phyloP scores from a whole-genome alignment of 2,329 filamentous ascomycete genomes.

The Neofusicoccum sp. region DNA sequence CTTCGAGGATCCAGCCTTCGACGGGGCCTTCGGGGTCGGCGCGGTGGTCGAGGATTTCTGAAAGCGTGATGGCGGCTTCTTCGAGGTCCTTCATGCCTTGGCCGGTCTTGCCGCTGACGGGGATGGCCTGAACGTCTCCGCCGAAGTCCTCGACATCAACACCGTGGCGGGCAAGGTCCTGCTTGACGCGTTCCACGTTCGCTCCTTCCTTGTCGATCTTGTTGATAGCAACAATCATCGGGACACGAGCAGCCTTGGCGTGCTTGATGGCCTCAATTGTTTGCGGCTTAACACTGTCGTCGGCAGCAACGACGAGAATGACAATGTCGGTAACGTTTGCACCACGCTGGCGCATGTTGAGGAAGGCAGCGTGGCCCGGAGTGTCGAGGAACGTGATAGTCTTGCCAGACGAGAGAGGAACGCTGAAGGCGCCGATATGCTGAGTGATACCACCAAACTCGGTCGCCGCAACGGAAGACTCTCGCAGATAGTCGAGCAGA shows the following conservation, averaged over 20 bases:
- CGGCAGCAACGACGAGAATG: slow-evolving; percentile 89
- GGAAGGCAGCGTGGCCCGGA: slow-evolving; percentile 90
- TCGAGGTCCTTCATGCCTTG: slow-evolving; percentile 88
- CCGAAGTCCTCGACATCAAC: slow-evolving; percentile 94
- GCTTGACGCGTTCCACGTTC: slow-evolving; percentile 78
- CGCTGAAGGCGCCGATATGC: slow-evolving; percentile 96
- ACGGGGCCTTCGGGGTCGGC: slow-evolving; percentile 73
- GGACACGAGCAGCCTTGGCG: slow-evolving; percentile 79
- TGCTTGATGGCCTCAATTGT: slow-evolving; percentile 96
- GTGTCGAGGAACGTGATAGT: slow-evolving; percentile 96
- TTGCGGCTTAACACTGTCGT: slow-evolving; percentile 96
- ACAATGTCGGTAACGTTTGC: slow-evolving; percentile 97
- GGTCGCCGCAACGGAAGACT: slow-evolving; percentile 84
- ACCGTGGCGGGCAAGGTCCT: slow-evolving; percentile 77
- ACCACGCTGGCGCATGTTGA: slow-evolving; percentile 92
- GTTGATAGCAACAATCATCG: slow-evolving; percentile 96
- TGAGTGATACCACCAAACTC: slow-evolving; percentile 98
- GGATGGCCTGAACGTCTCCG: slow-evolving; percentile 88
- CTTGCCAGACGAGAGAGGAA: slow-evolving; percentile 77
- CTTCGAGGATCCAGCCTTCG: slow-evolving; percentile 94
- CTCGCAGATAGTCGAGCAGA: slow-evolving; percentile 86
- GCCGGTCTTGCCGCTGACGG: slow-evolving; percentile 90
- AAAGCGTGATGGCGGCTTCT: slow-evolving; percentile 81
- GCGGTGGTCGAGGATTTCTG: slow-evolving; percentile 87
- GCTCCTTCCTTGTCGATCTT: slow-evolving; percentile 90